Conservation (phyloP, 2,329 filamentous ascomycete species). For the Cryphonectria naterciae region DNA sequence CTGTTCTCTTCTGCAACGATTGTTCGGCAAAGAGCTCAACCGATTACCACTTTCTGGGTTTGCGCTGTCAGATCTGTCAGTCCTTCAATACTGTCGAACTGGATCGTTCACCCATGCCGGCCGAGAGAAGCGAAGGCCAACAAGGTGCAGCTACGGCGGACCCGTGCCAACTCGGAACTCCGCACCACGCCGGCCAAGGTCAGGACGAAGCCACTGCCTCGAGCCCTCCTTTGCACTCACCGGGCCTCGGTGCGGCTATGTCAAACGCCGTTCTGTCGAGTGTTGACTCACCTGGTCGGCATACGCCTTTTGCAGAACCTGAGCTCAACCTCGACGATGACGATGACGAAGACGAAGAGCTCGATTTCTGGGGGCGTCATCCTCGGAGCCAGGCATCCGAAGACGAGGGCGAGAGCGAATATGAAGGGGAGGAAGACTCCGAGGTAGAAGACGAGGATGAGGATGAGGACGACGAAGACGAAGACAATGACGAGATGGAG, state of each 20-base stretch:
- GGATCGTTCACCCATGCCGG: constrained; percentile 27
- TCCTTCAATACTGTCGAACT: constrained; percentile 73
- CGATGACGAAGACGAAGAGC: constrained; percentile 53
- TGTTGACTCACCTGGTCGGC: background rate
- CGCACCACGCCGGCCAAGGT: background rate
- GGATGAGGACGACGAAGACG: constrained; percentile 52
- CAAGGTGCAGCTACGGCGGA: background rate
- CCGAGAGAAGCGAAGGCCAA: background rate
- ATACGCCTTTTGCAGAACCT: constrained; percentile 13
- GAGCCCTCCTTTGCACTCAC: background rate
- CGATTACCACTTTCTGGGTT: constrained; percentile 89
- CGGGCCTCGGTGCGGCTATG: background rate
- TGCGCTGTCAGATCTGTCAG: constrained; percentile 79
- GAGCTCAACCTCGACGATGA: constrained; percentile 14
- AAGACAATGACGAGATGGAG: constrained; percentile 53
- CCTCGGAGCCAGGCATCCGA: constrained; percentile 35
- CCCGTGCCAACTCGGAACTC: background rate
- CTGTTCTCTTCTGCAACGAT: constrained; percentile 91
- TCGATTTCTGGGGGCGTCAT: constrained; percentile 51
- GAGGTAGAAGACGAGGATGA: constrained; percentile 48
- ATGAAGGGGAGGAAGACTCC: constrained; percentile 47
- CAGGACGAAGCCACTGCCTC: background rate
- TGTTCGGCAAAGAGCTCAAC: constrained; percentile 87
- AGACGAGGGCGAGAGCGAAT: constrained; percentile 51
- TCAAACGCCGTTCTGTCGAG: background rate